phyloP scores from a whole-genome alignment of 2,329 filamentous ascomycete genomes.

The Sclerotinia glacialis region DNA sequence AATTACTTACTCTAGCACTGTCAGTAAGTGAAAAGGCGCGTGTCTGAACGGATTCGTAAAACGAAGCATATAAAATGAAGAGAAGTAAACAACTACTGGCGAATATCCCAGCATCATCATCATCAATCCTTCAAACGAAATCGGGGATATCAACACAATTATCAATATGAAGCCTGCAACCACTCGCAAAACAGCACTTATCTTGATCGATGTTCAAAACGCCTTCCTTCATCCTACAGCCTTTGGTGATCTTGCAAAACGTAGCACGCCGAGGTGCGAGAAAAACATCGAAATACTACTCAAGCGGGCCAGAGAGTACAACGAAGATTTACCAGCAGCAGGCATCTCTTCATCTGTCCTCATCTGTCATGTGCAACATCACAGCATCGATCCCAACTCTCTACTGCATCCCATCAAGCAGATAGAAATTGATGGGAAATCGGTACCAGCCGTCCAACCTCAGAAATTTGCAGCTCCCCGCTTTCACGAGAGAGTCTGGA shows the following conservation, averaged over 20 bases:
- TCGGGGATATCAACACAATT: not conserved
- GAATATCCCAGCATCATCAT: not conserved
- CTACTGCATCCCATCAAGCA: slow-evolving; percentile 5
- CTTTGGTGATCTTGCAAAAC: slow-evolving; percentile 5
- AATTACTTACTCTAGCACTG: not conserved
- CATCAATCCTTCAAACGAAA: not conserved
- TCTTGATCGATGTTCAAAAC: slow-evolving; percentile 9
- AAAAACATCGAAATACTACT: slow-evolving; percentile 9
- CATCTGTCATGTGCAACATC: slow-evolving; percentile 10
- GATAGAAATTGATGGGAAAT: not conserved
- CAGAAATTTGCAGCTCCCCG: not conserved
- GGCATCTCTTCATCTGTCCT: not conserved
- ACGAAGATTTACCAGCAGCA: not conserved
- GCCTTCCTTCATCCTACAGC: not conserved
- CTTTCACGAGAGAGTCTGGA: slow-evolving; percentile 6
- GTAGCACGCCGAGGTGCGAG: slow-evolving; percentile 4
- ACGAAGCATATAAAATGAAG: not conserved
- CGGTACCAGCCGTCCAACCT: not conserved
- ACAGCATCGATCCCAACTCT: slow-evolving; percentile 2
- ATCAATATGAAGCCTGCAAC: slow-evolving; percentile 7
- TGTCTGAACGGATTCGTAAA: not conserved
- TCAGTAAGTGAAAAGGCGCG: not conserved
- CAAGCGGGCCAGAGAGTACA: not conserved
- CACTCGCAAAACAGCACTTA: slow-evolving; percentile 2
- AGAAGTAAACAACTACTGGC: not conserved